These are phyloP conservation scores for Dictyostelium intermedium DNA, from an alignment of 78 protist genomes.

Conservation along the genomic window DNA sequence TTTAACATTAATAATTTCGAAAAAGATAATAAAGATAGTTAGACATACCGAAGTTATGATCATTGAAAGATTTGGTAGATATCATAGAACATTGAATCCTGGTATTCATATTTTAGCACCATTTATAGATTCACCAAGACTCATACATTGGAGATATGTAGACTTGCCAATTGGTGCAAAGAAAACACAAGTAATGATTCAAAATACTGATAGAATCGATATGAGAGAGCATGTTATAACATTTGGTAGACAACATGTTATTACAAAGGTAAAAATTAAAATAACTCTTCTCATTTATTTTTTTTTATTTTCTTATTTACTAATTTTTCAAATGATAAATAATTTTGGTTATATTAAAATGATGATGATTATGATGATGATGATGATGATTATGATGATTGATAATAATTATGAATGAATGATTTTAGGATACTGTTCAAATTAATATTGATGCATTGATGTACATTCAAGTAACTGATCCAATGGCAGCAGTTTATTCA, in stretches of 20 bases:
- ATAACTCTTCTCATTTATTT: too few relatives aligned
- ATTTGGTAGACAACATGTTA: slow-evolving; percentile 20
- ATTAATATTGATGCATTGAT: slow-evolving; percentile 16
- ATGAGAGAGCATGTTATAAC: slow-evolving; percentile 22
- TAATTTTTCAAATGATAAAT: too few relatives aligned
- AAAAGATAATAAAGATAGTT: slow-evolving; percentile 1
- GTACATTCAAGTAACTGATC: slow-evolving; percentile 16
- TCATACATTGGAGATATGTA: slow-evolving; percentile 9
- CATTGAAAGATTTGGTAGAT: slow-evolving; percentile 23
- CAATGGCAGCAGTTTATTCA: slow-evolving; percentile 8
- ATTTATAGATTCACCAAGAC: slow-evolving; percentile 18
- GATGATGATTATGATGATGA: too few relatives aligned
- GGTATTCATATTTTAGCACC: slow-evolving; percentile 13
- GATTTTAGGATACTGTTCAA: neutral
- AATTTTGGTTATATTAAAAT: too few relatives aligned
- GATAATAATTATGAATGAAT: too few relatives aligned
- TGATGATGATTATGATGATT: too few relatives aligned
- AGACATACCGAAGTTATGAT: slow-evolving; percentile 18
- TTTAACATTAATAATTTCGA: neutral
- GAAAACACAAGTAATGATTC: neutral
- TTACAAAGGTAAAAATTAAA: neutral
- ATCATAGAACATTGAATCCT: slow-evolving; percentile 8
- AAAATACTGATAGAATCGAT: slow-evolving; percentile 11
- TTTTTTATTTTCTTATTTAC: too few relatives aligned
- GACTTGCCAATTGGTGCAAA: slow-evolving; percentile 6